These are phyloP conservation scores for Leccinum griseonigrum DNA, from an alignment of 1,284 basidiomycete genomes.

Conservation along the genomic window DNA sequence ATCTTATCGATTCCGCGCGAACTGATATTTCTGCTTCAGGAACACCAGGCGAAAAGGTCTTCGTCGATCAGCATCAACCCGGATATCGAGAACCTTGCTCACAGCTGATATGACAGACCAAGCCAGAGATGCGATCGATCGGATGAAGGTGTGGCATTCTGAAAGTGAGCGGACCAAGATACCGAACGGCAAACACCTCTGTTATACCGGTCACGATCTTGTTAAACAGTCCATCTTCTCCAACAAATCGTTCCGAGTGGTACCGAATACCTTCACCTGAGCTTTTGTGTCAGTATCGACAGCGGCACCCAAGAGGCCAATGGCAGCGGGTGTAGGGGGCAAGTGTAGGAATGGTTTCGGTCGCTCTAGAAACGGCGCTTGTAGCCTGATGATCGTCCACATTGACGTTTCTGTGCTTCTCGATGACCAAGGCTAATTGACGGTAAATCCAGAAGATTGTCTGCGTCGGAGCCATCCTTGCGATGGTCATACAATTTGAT, in stretches of 20 bases:
- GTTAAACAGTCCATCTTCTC: not conserved
- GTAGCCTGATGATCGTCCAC: not conserved
- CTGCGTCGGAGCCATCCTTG: too few species aligned
- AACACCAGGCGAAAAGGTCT: too few species aligned
- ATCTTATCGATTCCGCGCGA: conserved; percentile 42
- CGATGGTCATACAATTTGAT: too few species aligned
- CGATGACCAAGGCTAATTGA: not conserved
- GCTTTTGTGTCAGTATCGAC: not conserved
- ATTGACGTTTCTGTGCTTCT: not conserved
- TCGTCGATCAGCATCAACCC: too few species aligned
- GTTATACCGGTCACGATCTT: not conserved
- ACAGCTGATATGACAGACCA: not conserved
- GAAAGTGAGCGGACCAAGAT: not conserved
- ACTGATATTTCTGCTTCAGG: too few species aligned
- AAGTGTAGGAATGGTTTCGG: not conserved
- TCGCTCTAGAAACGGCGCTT: not conserved
- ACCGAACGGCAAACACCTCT: not conserved
- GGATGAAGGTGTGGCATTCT: not conserved
- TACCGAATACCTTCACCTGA: not conserved
- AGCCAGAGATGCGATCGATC: not conserved
- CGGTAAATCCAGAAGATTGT: too few species aligned
- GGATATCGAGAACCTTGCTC: too few species aligned
- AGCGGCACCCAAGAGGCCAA: not conserved
- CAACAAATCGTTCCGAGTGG: not conserved
- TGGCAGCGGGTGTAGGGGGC: not conserved